phyloP scores from a whole-genome alignment of 108 stramenopile species.

The Conticribra guillardii region DNA sequence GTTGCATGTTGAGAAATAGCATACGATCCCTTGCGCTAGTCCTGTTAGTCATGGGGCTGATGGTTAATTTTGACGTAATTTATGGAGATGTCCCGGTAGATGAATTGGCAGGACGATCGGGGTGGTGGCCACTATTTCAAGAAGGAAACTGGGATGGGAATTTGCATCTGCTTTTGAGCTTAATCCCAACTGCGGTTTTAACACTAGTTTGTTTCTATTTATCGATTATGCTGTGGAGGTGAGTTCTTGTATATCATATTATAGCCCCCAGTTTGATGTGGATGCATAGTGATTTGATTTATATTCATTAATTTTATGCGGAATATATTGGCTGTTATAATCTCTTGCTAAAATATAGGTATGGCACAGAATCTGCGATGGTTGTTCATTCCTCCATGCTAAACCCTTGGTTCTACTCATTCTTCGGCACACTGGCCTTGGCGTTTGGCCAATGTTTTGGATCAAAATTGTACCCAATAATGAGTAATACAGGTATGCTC shows the following conservation, averaged over 20 bases:
- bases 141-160: slow-evolving; percentile 7
- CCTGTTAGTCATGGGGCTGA: slow-evolving; percentile 36
- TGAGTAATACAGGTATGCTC: slow-evolving; percentile 46
- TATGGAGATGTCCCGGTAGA: slow-evolving; percentile 8
- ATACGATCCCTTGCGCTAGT: slow-evolving; percentile 46
- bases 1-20: slow-evolving; percentile 53
- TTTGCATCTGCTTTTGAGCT: slow-evolving; percentile 48
- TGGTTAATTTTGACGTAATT: slow-evolving; percentile 54
- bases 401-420: slow-evolving; percentile 55
- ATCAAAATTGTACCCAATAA: slow-evolving; percentile 31
- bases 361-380: slow-evolving; percentile 54
- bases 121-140: slow-evolving; percentile 42
- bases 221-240: slow-evolving; percentile 53
- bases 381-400: slow-evolving; percentile 51
- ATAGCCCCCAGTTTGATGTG: not conserved
- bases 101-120: slow-evolving; percentile 35
- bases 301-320: not conserved
- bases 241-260: not conserved
- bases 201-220: slow-evolving; percentile 42
- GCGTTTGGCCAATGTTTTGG: slow-evolving; percentile 46
- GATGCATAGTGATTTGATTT: not conserved
- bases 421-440: slow-evolving; percentile 46
- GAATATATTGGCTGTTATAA: not conserved
- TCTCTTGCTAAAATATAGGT: slow-evolving; percentile 15
- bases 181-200: slow-evolving; percentile 51